A percentile compares a stretch with the other conserved stretches of the same genome.
Conservation (phyloP, 2,329 filamentous ascomycete genomes). For the Sarocladium strictum region DNA sequence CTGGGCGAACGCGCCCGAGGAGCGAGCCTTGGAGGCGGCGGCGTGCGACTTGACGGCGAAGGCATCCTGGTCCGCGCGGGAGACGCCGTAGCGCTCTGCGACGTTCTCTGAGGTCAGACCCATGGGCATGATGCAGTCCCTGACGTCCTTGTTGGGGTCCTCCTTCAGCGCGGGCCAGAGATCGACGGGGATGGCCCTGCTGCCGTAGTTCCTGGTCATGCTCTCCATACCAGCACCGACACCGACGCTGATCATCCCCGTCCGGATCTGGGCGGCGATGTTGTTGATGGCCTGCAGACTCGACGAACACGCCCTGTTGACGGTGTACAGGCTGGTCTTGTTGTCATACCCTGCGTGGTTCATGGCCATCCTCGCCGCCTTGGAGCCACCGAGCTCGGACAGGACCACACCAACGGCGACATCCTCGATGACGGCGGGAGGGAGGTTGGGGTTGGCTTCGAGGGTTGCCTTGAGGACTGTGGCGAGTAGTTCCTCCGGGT, state of each 20-base stretch:
- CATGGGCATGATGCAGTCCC: slow-evolving; percentile 93
- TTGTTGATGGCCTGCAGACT: slow-evolving; percentile 71
- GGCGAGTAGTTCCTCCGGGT: slow-evolving; percentile 82
- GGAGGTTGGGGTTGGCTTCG: slow-evolving; percentile 65
- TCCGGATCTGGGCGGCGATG: slow-evolving; percentile 69
- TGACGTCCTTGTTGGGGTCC: slow-evolving; percentile 59
- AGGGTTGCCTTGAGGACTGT: slow-evolving; percentile 42
- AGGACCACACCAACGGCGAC: slow-evolving; percentile 84
- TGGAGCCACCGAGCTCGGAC: slow-evolving; percentile 82
- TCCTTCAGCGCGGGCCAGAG: slow-evolving; percentile 70
- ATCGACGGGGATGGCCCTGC: slow-evolving; percentile 74
- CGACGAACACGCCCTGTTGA: slow-evolving; percentile 81
- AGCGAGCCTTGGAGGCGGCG: slow-evolving; percentile 65
- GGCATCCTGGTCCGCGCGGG: slow-evolving; percentile 70
- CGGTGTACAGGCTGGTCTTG: slow-evolving; percentile 72
- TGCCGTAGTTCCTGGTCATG: slow-evolving; percentile 90
- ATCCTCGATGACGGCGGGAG: slow-evolving; percentile 66
- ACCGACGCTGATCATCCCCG: slow-evolving; percentile 65
- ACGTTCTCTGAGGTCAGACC: slow-evolving; percentile 88
- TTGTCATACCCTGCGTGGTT: slow-evolving; percentile 74
- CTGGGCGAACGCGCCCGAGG: slow-evolving; percentile 61
- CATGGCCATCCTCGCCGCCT: slow-evolving; percentile 86
- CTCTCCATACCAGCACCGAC: slow-evolving; percentile 91
- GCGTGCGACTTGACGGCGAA: slow-evolving; percentile 72
- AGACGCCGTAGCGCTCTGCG: slow-evolving; percentile 67